Base-by-base conservation (phyloP, 2,329 filamentous ascomycete genomes). In the Arthrobotrys conoides region DNA sequence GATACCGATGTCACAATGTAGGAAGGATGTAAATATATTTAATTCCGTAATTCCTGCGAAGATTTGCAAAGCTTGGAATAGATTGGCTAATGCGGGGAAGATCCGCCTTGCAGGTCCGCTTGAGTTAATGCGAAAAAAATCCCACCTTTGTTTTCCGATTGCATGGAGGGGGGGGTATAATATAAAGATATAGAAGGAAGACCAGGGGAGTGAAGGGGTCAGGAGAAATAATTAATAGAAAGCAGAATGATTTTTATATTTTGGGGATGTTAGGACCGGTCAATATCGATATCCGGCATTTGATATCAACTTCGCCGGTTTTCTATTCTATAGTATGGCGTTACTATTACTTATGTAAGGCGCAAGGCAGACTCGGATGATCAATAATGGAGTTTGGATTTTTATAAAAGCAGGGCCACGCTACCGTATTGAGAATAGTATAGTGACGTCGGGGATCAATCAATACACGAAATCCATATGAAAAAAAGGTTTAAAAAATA, bases 51-150 rank as follows among this genome's bases (percentile, higher is more conserved):
- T 53, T 16, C 53, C 61, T 33, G 24, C 18, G 27, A 12, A n/a
- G 5, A n/a, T 10, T n/a, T n/a, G 27, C 38, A 46, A 72, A 49
- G 24, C 51, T 55, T 73, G 69, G 70, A 59, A 73, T 44, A 73
- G 22, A 73, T 73, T 73, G 30, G 51, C 51, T 67, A 73, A 73
- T 73, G 70, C 63, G 70, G 70, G 70, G 70, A 66, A 73, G 70
- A 73, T 73, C 51, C 41, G 49, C 70, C 51, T 46, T 73, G 53
- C 63, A 67, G 12, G 12, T 61, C 70, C 70, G 61, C 14, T 41
- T 51, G 36, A 48, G 20, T 27, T 24, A 61, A 27, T 33, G 20
- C 24, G 27, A 33, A 24, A 10, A 33, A 24, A 10, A 27, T 59
- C 30, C 36, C 57, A 61, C 33, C 8, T 61, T 24, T n/a, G 27